Evolutionary conservation across 2,329 filamentous ascomycete genomes (phyloP), one percentile per base, ranked within the genome.

Genomic region (Biscogniauxia marginata): DNA sequence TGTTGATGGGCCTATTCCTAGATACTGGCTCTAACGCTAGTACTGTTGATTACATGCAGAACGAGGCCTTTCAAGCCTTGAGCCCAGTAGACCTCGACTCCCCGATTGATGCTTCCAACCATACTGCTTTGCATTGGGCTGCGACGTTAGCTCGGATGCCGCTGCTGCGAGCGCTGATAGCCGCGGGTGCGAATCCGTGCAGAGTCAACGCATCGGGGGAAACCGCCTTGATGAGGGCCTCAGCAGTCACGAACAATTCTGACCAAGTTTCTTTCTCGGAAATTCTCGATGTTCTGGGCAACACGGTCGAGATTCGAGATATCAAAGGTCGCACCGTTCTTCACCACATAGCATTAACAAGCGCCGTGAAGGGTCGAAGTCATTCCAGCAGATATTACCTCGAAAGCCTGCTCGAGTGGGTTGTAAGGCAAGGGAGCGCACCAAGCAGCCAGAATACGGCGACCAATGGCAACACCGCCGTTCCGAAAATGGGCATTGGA

Each of bases 61-160:
- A 93, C 66, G 89, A 92, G 9, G 88, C 90, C 43, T 84, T 99
- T 43, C 80, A 86, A 49, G 86, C 86, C 8, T 81, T 97, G 54
- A 88, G 86, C 1, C 85, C 90, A 0, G 78, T 87, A 43, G 93
- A 99, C 63, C 83, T 98, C 20, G 95, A 99, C 68, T 88, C 95
- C 71, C 93, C 95, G 1, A 91, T 99, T 55, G 95, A 99, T 68
- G 83, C 88, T 22, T 91, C 91, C 57, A 87, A 87, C 34, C 91
- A 98, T 68, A 98, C 92, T 18, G 93, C 93, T 2, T 79, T 99
- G 44, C 93, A 98, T 69, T 99, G 95, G 95, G 95, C 95, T 2
- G 92, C 95, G 4, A 97, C 95, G 4, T 80, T 99, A 48, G 92
- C 92, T 2, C 88, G 93, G 16, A 88, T 96, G 70, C 84, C 90